Conservation (phyloP, 2,329 filamentous ascomycete species). For the Ceratocystis variospora region DNA sequence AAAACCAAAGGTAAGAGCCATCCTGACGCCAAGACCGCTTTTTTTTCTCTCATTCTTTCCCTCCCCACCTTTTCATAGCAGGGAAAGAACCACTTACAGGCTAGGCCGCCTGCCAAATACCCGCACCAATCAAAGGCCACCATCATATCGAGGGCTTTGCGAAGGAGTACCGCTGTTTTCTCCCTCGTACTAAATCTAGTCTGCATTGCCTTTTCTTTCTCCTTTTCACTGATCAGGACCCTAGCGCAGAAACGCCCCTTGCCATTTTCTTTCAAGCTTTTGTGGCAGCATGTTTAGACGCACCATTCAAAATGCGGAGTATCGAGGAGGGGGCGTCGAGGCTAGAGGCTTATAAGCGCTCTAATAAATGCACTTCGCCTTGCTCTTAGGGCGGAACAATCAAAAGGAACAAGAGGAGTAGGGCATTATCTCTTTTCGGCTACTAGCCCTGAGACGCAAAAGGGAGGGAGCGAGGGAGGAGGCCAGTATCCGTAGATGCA, state of each 20-base stretch:
- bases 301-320: slow-evolving; percentile 2
- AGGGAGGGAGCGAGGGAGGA: background rate
- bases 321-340: background rate
- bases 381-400: background rate
- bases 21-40: background rate
- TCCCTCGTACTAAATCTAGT: background rate
- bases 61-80: background rate
- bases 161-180: background rate
- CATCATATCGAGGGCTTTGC: background rate
- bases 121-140: background rate
- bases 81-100: background rate
- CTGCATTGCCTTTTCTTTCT: background rate
- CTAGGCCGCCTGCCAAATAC: background rate
- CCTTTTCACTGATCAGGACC: background rate
- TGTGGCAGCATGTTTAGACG: background rate
- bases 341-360: background rate
- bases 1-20: background rate
- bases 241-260: background rate
- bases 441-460: background rate
- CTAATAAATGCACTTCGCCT: slow-evolving; percentile 17
- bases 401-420: background rate
- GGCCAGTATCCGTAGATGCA: background rate
- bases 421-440: background rate
- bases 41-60: background rate
- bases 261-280: background rate